A percentile compares a stretch with the other conserved stretches of the same genome.
Conservation (phyloP, 805 yeast genomes). For the Metschnikowia borealis region DNA sequence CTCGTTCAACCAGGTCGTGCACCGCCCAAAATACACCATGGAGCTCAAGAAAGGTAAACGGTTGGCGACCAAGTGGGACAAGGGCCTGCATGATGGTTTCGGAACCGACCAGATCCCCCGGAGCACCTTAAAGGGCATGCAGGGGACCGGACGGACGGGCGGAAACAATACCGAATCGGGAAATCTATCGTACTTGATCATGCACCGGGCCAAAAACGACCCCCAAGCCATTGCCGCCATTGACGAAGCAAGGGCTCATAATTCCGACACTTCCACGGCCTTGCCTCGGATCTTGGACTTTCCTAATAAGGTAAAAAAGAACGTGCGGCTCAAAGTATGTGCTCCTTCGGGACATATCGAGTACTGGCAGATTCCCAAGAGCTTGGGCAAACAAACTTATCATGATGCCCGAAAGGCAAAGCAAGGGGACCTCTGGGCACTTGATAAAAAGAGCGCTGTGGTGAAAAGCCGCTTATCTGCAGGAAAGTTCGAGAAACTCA, state of each 20-base stretch:
- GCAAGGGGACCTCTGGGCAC: conserved; percentile 87
- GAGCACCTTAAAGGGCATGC: conserved; percentile 31
- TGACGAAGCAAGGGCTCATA: conserved; percentile 32
- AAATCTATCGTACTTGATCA: conserved; percentile 68
- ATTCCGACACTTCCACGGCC: conserved; percentile 21
- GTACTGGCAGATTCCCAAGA: conserved; percentile 82
- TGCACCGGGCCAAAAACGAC: conserved; percentile 54
- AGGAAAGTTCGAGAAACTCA: conserved; percentile 30
- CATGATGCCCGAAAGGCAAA: conserved; percentile 86
- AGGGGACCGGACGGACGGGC: conserved; percentile 77
- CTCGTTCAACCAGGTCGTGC: conserved; percentile 63
- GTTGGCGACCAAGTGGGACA: conserved; percentile 70
- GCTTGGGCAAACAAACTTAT: conserved; percentile 67
- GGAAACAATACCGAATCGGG: conserved; percentile 70
- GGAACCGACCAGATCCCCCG: conserved; percentile 43
- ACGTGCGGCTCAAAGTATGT: conserved; percentile 76
- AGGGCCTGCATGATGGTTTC: conserved; percentile 48
- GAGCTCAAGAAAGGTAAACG: conserved; percentile 82
- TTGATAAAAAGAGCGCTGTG: conserved; percentile 32
- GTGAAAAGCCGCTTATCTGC: conserved; percentile 31
- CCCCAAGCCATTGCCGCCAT: conserved; percentile 36
- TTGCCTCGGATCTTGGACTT: conserved; percentile 73
- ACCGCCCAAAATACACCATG: conserved; percentile 73
- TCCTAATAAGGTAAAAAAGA: conserved; percentile 78
- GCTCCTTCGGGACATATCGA: conserved; percentile 77